Base-by-base conservation (phyloP, 1,284 basidiomycete species). In the Salmacisia buchloeana region DNA sequence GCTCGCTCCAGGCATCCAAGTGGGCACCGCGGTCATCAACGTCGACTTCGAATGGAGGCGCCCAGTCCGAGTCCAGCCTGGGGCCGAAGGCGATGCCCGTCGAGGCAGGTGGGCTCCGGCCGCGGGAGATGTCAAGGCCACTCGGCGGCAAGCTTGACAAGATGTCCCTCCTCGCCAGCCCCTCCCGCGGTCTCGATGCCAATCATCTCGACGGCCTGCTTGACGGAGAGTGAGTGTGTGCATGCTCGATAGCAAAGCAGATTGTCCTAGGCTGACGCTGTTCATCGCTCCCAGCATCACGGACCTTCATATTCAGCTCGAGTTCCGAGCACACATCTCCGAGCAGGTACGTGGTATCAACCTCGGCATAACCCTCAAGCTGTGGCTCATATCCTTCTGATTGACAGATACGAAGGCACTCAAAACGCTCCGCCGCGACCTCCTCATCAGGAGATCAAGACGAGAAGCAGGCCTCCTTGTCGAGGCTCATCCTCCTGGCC, bases 101-200 rank as follows among this genome's bases (percentile, higher is more conserved):
- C 3, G 18, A 25, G 6, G 38, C 12, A n/a, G 25, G 38, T 31
- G 57, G 57, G 2, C 57, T 58, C 2, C 35, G 57, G 13, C 57
- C 57, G 23, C 63, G 69, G 25, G 58, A 62, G 31, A 13, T 60
- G 27, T 15, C 58, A 2, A 57, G 60, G 2, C 66, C 68, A 2
- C 58, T 71, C 1, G 70, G 68, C 12, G 68, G 68, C 25, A 68
- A 69, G 15, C 59, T 71, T 21, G 66, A 71, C 41, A 60, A 65
- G 6, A 61, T 71, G 13, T 61, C 67, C 0, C 64, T 71, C 7
- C 68, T 71, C 27, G 70, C 70, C 3, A 69, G 68, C 0, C 70
- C 70, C 31, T 66, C 64, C 0, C 65, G 70, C 5, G 70, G 70
- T 1, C 62, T 69, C 29, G 70, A 71, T 33, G n/a, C 6, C n/a